These are phyloP conservation scores for Rhododendron molle DNA, from an alignment of 148 eudicot species.

Conservation along the genomic window DNA sequence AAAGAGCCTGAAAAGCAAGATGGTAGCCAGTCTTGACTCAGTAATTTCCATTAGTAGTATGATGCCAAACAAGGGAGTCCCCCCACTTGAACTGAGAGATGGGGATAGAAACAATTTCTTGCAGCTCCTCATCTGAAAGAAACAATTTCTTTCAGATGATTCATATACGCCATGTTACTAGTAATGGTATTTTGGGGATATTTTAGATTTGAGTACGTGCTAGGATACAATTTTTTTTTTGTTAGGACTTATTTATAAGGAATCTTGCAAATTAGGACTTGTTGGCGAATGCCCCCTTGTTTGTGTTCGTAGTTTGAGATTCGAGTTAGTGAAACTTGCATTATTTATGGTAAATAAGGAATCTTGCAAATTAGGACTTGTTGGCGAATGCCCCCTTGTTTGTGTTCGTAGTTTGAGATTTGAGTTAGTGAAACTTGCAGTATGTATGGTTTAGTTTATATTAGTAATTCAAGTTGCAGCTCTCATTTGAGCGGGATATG, in stretches of 20 bases:
- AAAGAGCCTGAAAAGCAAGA: no score
- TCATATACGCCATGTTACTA: neutral
- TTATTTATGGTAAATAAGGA: neutral
- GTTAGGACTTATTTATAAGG: neutral
- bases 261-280: neutral
- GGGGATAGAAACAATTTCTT: no score
- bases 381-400: neutral
- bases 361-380: no score
- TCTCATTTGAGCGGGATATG: neutral
- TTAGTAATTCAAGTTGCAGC: neutral
- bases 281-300: neutral
- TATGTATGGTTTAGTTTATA: neutral
- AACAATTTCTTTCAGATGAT: no score
- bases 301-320: neutral
- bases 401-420: neutral
- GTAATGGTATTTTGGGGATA: neutral
- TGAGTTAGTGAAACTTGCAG: neutral
- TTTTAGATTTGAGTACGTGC: neutral
- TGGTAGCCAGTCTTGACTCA: no score
- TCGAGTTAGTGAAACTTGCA: neutral
- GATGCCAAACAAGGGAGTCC: no score
- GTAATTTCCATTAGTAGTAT: no score
- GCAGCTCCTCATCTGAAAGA: no score
- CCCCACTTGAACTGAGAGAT: no score
- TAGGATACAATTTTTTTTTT: neutral